Evolutionary conservation across 1,139 yeast species (phyloP).

Genomic region (Candida buenavistaensis): DNA sequence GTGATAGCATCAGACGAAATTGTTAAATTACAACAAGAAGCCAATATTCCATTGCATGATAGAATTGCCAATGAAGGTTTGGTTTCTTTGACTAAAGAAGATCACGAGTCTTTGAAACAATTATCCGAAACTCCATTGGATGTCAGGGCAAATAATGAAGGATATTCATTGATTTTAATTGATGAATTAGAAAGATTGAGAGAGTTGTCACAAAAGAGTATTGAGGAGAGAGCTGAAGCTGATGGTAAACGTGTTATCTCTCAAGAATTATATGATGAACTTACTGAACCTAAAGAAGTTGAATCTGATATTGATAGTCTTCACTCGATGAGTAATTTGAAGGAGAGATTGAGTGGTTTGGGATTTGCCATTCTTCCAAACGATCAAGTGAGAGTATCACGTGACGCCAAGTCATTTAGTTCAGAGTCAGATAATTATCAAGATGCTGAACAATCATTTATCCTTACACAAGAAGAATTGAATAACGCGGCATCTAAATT

Average conservation of each 20-base stretch:
- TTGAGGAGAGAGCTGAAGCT: constrained; percentile 21
- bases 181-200: constrained; percentile 15
- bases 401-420: constrained; percentile 6
- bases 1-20: constrained; percentile 30
- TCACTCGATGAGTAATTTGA: constrained; percentile 3
- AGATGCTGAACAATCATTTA: constrained; percentile 39
- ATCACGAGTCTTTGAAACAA: constrained; percentile 23
- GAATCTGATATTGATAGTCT: constrained; percentile 7
- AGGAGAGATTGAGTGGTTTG: constrained; percentile 11
- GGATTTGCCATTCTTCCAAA: constrained; percentile 23
- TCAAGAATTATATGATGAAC: constrained; percentile 19
- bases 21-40: constrained; percentile 18
- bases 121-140: constrained; percentile 24
- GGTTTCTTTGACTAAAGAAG: constrained; percentile 33
- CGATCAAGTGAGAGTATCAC: constrained; percentile 16
- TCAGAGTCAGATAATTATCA: constrained; percentile 7
- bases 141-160: constrained; percentile 23
- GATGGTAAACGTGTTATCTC: constrained; percentile 29
- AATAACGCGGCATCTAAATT: constrained; percentile 37
- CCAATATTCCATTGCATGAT: constrained; percentile 17
- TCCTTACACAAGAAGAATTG: constrained; percentile 38
- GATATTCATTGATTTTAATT: constrained; percentile 9
- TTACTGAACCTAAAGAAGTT: constrained; percentile 11
- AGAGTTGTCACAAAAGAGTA: constrained; percentile 13
- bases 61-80: constrained; percentile 32